phyloP scores from a whole-genome alignment of 2,329 filamentous ascomycete genomes.

The Colletotrichum sublineola region DNA sequence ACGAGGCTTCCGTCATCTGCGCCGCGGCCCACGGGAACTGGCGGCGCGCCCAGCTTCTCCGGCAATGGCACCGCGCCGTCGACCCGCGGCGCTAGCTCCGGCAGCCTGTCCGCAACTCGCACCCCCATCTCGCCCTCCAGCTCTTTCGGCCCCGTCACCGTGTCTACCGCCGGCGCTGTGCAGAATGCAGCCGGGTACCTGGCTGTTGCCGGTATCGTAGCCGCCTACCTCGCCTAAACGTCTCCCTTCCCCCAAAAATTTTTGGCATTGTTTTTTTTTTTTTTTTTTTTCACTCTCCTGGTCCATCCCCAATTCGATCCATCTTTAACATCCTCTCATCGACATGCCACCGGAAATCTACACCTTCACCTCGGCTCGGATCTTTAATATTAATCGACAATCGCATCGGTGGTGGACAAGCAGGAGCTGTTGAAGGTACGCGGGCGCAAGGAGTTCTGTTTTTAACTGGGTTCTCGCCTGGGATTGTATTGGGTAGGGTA shows the following conservation, averaged over 20 bases:
- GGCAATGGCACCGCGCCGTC: conserved; percentile 3
- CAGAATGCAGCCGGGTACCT: conserved; percentile 51
- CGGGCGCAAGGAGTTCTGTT: conserved; percentile 7
- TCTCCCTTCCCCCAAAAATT: background rate
- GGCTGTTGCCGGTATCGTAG: conserved; percentile 55
- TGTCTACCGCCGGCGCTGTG: conserved; percentile 48
- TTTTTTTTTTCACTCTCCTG: background rate
- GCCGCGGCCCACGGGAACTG: conserved; percentile 7
- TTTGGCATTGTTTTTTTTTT: too few species aligned
- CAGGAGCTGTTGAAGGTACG: background rate
- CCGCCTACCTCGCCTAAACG: conserved; percentile 58
- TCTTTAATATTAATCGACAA: background rate
- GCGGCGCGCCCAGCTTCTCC: background rate
- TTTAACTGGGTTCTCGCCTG: background rate
- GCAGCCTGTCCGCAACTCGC: conserved; percentile 26
- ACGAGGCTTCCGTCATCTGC: conserved; percentile 1
- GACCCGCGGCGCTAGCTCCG: background rate
- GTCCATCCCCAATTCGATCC: background rate
- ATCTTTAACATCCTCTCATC: background rate
- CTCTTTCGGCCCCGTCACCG: conserved; percentile 38
- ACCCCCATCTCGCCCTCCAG: conserved; percentile 32
- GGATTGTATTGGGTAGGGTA: too few species aligned
- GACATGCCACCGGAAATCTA: too few species aligned
- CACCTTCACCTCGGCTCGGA: background rate
- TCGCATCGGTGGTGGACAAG: background rate